Conservation (phyloP, 2,329 filamentous ascomycete genomes). For the Penicillium sp. region DNA sequence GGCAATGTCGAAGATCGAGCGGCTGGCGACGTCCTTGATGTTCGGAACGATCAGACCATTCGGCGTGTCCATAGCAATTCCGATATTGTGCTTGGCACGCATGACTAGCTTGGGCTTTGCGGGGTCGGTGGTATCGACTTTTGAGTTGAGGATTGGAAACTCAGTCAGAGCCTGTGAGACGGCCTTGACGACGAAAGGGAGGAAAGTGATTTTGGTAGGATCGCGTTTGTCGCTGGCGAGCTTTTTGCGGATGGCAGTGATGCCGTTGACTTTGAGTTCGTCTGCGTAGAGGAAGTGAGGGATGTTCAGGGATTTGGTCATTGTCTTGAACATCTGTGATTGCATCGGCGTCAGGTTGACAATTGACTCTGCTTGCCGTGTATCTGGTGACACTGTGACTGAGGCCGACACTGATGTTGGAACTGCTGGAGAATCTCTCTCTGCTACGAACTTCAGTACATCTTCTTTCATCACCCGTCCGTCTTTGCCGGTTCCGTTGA, state of each 20-base stretch:
- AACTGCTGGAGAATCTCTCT: slow-evolving; percentile 39
- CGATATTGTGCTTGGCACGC: slow-evolving; percentile 88
- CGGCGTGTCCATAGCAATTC: slow-evolving; percentile 92
- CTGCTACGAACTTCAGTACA: slow-evolving; percentile 64
- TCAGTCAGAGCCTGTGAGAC: slow-evolving; percentile 78
- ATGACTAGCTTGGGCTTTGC: slow-evolving; percentile 72
- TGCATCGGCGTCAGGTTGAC: slow-evolving; percentile 75
- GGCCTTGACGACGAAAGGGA: slow-evolving; percentile 95
- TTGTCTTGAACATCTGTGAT: slow-evolving; percentile 92
- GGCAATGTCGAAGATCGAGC: slow-evolving; percentile 76
- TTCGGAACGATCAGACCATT: slow-evolving; percentile 87
- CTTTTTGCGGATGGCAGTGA: slow-evolving; percentile 69
- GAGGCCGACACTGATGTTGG: slow-evolving; percentile 42
- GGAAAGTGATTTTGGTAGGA: slow-evolving; percentile 73
- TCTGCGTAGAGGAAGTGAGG: slow-evolving; percentile 96
- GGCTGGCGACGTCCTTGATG: slow-evolving; percentile 74
- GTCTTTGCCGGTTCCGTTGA: slow-evolving; percentile 83
- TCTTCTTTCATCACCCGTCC: slow-evolving; percentile 92
- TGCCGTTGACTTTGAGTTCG: slow-evolving; percentile 75
- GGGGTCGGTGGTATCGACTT: slow-evolving; percentile 64
- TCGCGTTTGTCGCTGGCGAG: slow-evolving; percentile 62
- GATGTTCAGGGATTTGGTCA: slow-evolving; percentile 87
- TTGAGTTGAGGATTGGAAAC: slow-evolving; percentile 83
- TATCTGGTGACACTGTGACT: slow-evolving; percentile 37
- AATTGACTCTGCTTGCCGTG: slow-evolving; percentile 63